These are phyloP conservation scores for Bacidia rubella DNA, from an alignment of 495 filamentous ascomycete genomes.

Conservation along the genomic window DNA sequence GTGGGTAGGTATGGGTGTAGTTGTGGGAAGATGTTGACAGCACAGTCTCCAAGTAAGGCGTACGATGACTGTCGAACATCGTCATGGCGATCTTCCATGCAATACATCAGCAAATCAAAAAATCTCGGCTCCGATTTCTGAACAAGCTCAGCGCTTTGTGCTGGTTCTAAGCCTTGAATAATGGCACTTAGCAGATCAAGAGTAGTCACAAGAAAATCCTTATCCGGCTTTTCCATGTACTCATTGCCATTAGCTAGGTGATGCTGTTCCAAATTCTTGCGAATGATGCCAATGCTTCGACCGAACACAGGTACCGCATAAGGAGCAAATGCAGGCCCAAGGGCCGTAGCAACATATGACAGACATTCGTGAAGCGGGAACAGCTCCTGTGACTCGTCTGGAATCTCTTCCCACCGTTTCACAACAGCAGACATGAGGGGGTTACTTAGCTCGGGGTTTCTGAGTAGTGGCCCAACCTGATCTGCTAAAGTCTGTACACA, in stretches of 20 bases:
- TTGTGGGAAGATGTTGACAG: slow-evolving; percentile 84
- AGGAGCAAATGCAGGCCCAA: slow-evolving; percentile 68
- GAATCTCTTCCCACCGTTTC: slow-evolving; percentile 72
- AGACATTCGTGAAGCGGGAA: slow-evolving; percentile 92
- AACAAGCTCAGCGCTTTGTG: slow-evolving; percentile 63
- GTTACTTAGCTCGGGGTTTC: slow-evolving; percentile 61
- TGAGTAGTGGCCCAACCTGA: slow-evolving; percentile 66
- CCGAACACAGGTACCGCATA: slow-evolving; percentile 74
- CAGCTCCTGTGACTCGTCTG: slow-evolving; percentile 81
- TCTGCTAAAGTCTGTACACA: slow-evolving; percentile 96
- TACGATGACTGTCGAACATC: slow-evolving; percentile 95
- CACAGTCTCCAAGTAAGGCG: slow-evolving; percentile 88
- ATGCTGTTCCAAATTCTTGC: slow-evolving; percentile 71
- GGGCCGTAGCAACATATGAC: slow-evolving; percentile 81
- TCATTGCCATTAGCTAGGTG: slow-evolving; percentile 49
- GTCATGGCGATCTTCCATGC: slow-evolving; percentile 84
- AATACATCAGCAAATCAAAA: slow-evolving; percentile 80
- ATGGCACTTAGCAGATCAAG: slow-evolving; percentile 88
- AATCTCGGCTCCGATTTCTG: slow-evolving; percentile 61
- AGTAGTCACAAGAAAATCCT: slow-evolving; percentile 94
- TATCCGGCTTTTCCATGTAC: slow-evolving; percentile 69
- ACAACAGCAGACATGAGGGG: slow-evolving; percentile 93
- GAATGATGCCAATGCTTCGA: slow-evolving; percentile 81
- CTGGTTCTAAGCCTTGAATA: slow-evolving; percentile 75
- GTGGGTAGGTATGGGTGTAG: slow-evolving; percentile 57